Evolutionary conservation across 2,329 filamentous ascomycete species (phyloP).

Genomic region (Cercospora berteroae): DNA sequence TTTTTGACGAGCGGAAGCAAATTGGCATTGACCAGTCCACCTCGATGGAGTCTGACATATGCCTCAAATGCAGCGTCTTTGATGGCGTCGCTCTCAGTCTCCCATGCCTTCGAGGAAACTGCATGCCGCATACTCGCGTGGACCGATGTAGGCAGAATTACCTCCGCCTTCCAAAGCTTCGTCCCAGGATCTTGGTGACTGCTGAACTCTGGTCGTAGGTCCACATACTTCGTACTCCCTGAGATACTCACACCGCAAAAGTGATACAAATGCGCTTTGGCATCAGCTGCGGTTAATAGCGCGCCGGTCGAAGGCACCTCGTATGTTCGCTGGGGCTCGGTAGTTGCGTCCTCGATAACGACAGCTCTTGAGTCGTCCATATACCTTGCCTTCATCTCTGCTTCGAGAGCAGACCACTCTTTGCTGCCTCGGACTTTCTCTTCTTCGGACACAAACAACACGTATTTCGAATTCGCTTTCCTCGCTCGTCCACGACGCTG

Average conservation of each 20-base stretch:
- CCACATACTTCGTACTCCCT: slow-evolving; percentile 58
- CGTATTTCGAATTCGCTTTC: slow-evolving; percentile 53
- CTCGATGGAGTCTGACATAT: slow-evolving; percentile 66
- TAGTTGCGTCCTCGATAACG: slow-evolving; percentile 38
- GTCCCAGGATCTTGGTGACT: slow-evolving; percentile 37
- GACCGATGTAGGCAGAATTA: slow-evolving; percentile 69
- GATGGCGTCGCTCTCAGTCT: slow-evolving; percentile 66
- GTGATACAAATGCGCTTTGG: slow-evolving; percentile 73
- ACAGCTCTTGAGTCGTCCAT: slow-evolving; percentile 59
- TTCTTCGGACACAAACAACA: slow-evolving; percentile 49
- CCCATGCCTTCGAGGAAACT: slow-evolving; percentile 59
- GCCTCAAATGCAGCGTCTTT: slow-evolving; percentile 84
- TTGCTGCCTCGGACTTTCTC: slow-evolving; percentile 38
- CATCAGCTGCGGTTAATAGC: slow-evolving; percentile 68
- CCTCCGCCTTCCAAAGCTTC: slow-evolving; percentile 53
- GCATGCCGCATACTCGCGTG: slow-evolving; percentile 59
- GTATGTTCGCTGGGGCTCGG: slow-evolving; percentile 45
- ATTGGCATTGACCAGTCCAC: slow-evolving; percentile 73
- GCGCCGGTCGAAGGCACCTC: slow-evolving; percentile 55
- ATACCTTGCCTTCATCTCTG: slow-evolving; percentile 69
- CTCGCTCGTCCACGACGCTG: slow-evolving; percentile 65
- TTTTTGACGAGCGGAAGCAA: slow-evolving; percentile 61
- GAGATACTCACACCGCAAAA: slow-evolving; percentile 66
- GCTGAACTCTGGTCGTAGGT: slow-evolving; percentile 67
- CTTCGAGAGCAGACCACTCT: slow-evolving; percentile 67